phyloP scores from a whole-genome alignment of 2,329 filamentous ascomycete species.

The Neobulgaria alba region DNA sequence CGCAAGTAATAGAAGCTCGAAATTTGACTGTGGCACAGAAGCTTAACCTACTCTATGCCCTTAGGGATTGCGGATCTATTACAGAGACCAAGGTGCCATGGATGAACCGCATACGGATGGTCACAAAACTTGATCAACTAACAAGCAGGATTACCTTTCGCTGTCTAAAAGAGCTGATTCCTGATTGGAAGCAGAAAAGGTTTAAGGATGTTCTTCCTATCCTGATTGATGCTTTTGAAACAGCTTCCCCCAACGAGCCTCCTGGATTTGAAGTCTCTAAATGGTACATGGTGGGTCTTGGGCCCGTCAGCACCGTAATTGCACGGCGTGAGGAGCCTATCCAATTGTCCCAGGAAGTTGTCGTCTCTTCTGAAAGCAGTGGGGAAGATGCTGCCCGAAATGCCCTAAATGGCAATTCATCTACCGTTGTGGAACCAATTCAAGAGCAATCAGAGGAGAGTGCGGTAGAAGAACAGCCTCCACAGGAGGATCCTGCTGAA shows the following conservation, averaged over 20 bases:
- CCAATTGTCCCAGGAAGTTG: no score
- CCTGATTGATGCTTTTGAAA: constrained; percentile 22
- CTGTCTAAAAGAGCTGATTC: constrained; percentile 22
- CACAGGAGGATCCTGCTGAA: neutral
- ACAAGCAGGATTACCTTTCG: constrained; percentile 24
- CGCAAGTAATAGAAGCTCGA: no score
- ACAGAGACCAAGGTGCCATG: constrained; percentile 43
- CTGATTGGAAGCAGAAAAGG: constrained; percentile 21
- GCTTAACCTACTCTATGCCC: constrained; percentile 35
- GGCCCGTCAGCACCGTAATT: no score
- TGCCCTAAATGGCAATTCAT: no score
- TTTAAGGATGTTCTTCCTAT: constrained; percentile 22
- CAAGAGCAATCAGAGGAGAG: no score
- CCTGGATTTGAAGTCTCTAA: constrained; percentile 1
- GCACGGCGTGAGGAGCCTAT: no score
- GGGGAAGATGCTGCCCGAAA: no score
- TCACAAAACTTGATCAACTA: constrained; percentile 29
- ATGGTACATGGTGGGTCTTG: no score
- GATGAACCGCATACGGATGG: constrained; percentile 35
- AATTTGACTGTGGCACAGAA: constrained; percentile 38
- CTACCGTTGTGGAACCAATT: no score
- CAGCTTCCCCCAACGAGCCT: constrained; percentile 18
- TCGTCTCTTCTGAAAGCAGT: no score
- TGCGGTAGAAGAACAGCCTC: no score
- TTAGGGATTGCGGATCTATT: constrained; percentile 34